Evolutionary conservation across 2,329 filamentous ascomycete genomes (phyloP).

Genomic region (Trichothecium sympodiale): DNA sequence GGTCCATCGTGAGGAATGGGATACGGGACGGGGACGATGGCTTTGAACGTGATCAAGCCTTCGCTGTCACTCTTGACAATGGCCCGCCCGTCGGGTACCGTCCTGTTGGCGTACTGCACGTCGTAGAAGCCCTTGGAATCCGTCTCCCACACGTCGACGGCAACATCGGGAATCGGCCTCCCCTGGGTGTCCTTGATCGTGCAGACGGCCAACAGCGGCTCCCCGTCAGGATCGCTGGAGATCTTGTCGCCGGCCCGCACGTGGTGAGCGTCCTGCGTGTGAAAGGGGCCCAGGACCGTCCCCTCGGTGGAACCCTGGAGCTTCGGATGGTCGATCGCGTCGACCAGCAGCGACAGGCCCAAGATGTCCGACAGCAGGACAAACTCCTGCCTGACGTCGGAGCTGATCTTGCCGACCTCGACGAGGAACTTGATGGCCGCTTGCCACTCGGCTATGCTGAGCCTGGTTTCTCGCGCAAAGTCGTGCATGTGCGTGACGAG

Average conservation of each 20-base stretch:
- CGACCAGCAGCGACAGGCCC: constrained; percentile 63
- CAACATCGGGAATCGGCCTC: constrained; percentile 47
- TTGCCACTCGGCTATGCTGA: constrained; percentile 67
- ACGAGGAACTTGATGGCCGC: constrained; percentile 57
- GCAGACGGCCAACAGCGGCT: constrained; percentile 57
- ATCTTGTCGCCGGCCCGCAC: constrained; percentile 44
- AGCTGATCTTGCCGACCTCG: constrained; percentile 55
- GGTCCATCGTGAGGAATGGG: constrained; percentile 76
- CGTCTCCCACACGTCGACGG: constrained; percentile 71
- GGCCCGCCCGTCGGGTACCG: constrained; percentile 23
- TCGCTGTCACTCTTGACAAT: constrained; percentile 15
- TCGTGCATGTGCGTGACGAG: constrained; percentile 65
- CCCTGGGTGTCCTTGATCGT: constrained; percentile 51
- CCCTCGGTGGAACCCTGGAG: constrained; percentile 57
- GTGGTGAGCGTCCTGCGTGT: constrained; percentile 57
- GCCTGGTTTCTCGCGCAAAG: constrained; percentile 62
- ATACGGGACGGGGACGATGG: constrained; percentile 74
- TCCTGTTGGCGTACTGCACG: constrained; percentile 53
- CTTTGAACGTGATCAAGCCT: constrained; percentile 60
- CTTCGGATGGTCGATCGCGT: constrained; percentile 69
- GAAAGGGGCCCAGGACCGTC: constrained; percentile 72
- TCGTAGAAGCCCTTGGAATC: constrained; percentile 67
- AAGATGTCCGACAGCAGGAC: constrained; percentile 67
- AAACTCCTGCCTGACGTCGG: constrained; percentile 61
- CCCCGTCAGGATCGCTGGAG: constrained; percentile 52